These are phyloP conservation scores for Penicillium samsonianum DNA, from an alignment of 495 filamentous ascomycete genomes.

Conservation along the genomic window DNA sequence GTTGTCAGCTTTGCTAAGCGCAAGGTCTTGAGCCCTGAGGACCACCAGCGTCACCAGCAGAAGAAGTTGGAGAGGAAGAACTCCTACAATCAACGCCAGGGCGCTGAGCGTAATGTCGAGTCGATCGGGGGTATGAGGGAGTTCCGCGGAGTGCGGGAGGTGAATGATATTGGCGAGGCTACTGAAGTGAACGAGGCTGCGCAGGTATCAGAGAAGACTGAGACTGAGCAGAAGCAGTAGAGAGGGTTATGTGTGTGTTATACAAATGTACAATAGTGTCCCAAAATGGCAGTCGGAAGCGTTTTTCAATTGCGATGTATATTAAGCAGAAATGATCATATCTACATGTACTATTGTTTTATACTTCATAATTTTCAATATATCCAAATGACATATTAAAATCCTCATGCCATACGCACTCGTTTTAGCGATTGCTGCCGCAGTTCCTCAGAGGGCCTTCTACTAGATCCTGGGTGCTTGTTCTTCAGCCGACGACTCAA, in stretches of 20 bases:
- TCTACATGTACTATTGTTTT: too few relatives aligned
- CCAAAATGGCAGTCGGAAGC: background rate
- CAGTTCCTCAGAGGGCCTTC: too few relatives aligned
- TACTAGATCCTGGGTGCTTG: too few relatives aligned
- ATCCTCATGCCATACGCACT: background rate
- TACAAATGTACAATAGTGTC: slow-evolving; percentile 1
- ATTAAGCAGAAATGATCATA: background rate
- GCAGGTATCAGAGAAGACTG: background rate
- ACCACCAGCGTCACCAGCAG: background rate
- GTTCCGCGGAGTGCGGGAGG: background rate
- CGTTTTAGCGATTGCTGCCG: too few relatives aligned
- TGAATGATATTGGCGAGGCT: background rate
- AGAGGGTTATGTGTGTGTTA: background rate
- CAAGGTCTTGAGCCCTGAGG: slow-evolving; percentile 12
- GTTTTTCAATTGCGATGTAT: background rate
- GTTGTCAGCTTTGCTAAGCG: slow-evolving; percentile 60
- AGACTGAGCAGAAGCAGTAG: background rate
- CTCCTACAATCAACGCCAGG: too few relatives aligned
- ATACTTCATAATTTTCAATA: too few relatives aligned
- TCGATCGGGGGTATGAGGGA: background rate
- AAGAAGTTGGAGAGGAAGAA: slow-evolving; percentile 10
- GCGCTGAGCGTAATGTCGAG: background rate
- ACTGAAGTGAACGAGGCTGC: background rate
- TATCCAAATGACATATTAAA: too few relatives aligned
- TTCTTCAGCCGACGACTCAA: too few relatives aligned